A percentile compares a stretch with the other conserved stretches of the same genome.
These are phyloP conservation scores for Exophiala sp. DNA, from an alignment of 2,329 filamentous ascomycete genomes.

Conservation along the genomic window DNA sequence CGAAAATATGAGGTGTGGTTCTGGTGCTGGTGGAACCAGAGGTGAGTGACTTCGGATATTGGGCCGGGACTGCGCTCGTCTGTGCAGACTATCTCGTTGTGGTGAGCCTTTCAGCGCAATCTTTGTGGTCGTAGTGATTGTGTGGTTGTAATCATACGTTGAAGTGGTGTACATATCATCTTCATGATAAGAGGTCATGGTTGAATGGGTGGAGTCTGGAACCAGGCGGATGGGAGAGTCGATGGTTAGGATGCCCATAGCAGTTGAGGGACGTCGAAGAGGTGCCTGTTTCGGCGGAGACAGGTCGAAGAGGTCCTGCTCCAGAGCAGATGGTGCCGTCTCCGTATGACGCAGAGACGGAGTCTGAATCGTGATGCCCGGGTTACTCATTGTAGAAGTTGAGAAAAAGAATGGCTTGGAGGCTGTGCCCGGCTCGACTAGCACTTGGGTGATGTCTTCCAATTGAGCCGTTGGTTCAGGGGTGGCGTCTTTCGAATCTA, in stretches of 20 bases:
- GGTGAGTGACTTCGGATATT: slow-evolving; percentile 23
- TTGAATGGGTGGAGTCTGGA: slow-evolving; percentile 23
- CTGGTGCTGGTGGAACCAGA: neutral
- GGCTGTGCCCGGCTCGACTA: slow-evolving; percentile 24
- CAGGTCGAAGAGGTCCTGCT: slow-evolving; percentile 27
- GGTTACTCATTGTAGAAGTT: slow-evolving; percentile 22
- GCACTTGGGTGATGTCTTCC: slow-evolving; percentile 29
- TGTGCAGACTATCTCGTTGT: slow-evolving; percentile 12
- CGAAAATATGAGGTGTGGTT: neutral
- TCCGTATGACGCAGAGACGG: slow-evolving; percentile 13
- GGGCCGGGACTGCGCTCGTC: slow-evolving; percentile 22
- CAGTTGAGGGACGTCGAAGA: slow-evolving; percentile 26
- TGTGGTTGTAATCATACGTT: neutral
- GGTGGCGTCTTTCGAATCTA: slow-evolving; percentile 13
- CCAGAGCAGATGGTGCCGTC: slow-evolving; percentile 10
- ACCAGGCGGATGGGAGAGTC: slow-evolving; percentile 27
- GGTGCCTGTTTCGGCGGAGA: slow-evolving; percentile 24
- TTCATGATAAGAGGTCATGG: slow-evolving; percentile 5
- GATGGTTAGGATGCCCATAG: slow-evolving; percentile 24
- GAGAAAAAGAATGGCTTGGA: slow-evolving; percentile 26
- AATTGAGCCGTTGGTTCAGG: slow-evolving; percentile 25
- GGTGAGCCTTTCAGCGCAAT: slow-evolving; percentile 23
- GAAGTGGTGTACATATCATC: neutral
- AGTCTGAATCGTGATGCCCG: neutral
- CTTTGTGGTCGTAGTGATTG: slow-evolving; percentile 19